These are phyloP conservation scores for Globisporangium paroecandrum DNA, from an alignment of 352 stramenopile genomes.

Conservation along the genomic window DNA sequence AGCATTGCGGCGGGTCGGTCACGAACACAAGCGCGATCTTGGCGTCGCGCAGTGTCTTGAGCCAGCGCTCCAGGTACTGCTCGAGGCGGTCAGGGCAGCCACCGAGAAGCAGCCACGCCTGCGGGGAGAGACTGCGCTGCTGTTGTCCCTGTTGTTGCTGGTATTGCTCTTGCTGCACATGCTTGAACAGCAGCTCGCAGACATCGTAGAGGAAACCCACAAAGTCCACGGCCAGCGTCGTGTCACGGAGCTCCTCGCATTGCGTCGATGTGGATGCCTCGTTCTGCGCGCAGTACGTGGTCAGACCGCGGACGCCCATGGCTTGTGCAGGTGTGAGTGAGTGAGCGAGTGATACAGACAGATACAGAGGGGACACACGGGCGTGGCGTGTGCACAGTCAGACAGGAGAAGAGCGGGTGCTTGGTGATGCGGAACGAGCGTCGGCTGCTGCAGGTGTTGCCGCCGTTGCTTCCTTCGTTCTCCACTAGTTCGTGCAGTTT, in stretches of 20 bases:
- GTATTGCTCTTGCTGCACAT: slow-evolving; percentile 24
- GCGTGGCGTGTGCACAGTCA: not conserved
- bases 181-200: slow-evolving; percentile 51
- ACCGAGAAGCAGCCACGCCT: slow-evolving; percentile 63
- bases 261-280: slow-evolving; percentile 39
- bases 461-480: not conserved
- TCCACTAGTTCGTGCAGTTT: not conserved
- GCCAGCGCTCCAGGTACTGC: slow-evolving; percentile 41
- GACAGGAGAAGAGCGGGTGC: not conserved
- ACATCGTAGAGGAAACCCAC: slow-evolving; percentile 74
- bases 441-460: not conserved
- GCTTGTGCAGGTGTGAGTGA: not conserved
- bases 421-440: not conserved
- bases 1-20: slow-evolving; percentile 69
- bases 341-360: not conserved
- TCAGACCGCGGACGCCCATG: slow-evolving; percentile 69
- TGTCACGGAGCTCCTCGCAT: slow-evolving; percentile 38
- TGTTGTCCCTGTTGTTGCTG: not conserved
- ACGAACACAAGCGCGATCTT: slow-evolving; percentile 67
- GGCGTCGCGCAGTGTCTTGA: slow-evolving; percentile 34
- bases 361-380: not conserved
- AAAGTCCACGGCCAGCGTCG: slow-evolving; percentile 81
- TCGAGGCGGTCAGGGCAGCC: slow-evolving; percentile 46
- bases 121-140: slow-evolving; percentile 22
- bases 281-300: slow-evolving; percentile 51